Conservation (phyloP, 2,329 filamentous ascomycete genomes). For the Trematosphaeria pertusa region DNA sequence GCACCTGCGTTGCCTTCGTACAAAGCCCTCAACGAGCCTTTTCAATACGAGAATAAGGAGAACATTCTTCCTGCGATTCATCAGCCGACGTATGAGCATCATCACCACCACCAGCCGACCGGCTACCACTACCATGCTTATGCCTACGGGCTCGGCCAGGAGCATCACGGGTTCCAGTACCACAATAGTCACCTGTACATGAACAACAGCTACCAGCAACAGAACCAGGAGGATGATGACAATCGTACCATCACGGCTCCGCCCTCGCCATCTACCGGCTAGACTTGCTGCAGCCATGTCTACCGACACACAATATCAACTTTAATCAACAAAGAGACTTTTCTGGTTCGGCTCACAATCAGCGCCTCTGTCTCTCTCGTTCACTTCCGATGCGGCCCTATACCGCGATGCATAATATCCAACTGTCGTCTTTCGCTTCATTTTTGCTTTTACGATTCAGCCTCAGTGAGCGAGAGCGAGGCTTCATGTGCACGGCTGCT, state of each 20-base stretch:
- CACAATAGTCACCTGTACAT: constrained; percentile 33
- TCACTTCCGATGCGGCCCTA: constrained; percentile 2
- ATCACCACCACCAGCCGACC: constrained; percentile 29
- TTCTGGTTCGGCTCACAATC: not conserved
- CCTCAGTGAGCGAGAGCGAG: constrained; percentile 19
- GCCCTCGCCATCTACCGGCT: constrained; percentile 42
- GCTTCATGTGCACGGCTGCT: constrained; percentile 14
- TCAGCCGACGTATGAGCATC: constrained; percentile 31
- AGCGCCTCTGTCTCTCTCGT: not conserved
- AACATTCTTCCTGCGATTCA: constrained; percentile 33
- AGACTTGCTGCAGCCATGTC: no score
- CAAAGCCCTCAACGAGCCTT: constrained; percentile 36
- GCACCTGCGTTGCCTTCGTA: constrained; percentile 32
- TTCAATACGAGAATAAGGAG: constrained; percentile 44
- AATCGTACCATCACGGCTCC: constrained; percentile 46
- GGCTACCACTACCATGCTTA: constrained; percentile 37
- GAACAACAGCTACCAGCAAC: constrained; percentile 32
- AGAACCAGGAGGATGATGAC: constrained; percentile 37
- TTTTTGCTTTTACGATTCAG: constrained; percentile 25
- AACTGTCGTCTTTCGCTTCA: constrained; percentile 27
- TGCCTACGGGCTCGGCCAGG: constrained; percentile 36
- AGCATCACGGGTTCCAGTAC: constrained; percentile 37
- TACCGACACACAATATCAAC: no score
- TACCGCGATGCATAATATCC: constrained; percentile 10
- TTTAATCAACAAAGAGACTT: not conserved